Evolutionary conservation across 1,284 basidiomycete genomes (phyloP).

Genomic region (Sutorius eximius): DNA sequence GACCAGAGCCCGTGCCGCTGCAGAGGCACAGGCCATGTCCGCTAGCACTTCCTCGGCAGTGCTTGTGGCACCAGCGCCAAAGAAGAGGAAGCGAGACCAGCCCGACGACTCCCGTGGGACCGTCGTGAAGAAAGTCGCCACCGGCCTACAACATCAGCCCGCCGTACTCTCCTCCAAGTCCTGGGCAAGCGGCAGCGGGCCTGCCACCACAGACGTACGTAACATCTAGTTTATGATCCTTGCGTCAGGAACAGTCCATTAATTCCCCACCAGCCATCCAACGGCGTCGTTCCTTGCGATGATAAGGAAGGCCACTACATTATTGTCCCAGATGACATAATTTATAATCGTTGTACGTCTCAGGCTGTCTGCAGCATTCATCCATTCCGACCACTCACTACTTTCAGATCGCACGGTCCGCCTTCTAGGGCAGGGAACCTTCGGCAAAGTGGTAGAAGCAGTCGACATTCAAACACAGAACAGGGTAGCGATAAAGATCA

Average conservation of each 20-base stretch:
- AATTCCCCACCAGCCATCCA: slow-evolving; percentile 48
- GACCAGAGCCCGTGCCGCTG: slow-evolving; percentile 77
- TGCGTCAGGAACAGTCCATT: slow-evolving; percentile 22
- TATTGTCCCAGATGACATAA: slow-evolving; percentile 86
- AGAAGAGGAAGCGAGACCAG: slow-evolving; percentile 76
- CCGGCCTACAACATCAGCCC: slow-evolving; percentile 48
- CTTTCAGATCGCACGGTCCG: slow-evolving; percentile 82
- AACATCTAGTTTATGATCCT: slow-evolving; percentile 21
- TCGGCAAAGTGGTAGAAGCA: slow-evolving; percentile 98
- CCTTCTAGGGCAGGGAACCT: slow-evolving; percentile 95
- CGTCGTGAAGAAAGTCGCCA: slow-evolving; percentile 57
- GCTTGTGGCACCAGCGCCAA: slow-evolving; percentile 61
- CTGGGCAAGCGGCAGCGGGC: slow-evolving; percentile 61
- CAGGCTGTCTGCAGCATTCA: neutral
- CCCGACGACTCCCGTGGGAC: slow-evolving; percentile 66
- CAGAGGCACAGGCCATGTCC: slow-evolving; percentile 73
- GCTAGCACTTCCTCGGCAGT: slow-evolving; percentile 60
- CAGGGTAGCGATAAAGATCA: slow-evolving; percentile 98
- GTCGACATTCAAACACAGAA: slow-evolving; percentile 76
- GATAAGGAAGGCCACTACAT: slow-evolving; percentile 96
- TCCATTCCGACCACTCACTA: slow-evolving; percentile 22
- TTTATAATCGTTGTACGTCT: slow-evolving; percentile 75
- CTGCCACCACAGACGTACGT: slow-evolving; percentile 63
- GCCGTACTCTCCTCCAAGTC: slow-evolving; percentile 52
- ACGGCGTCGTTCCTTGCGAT: slow-evolving; percentile 71